Evolutionary conservation across 1,284 basidiomycete species (phyloP).

Genomic region (Exsudoporus floridanus): DNA sequence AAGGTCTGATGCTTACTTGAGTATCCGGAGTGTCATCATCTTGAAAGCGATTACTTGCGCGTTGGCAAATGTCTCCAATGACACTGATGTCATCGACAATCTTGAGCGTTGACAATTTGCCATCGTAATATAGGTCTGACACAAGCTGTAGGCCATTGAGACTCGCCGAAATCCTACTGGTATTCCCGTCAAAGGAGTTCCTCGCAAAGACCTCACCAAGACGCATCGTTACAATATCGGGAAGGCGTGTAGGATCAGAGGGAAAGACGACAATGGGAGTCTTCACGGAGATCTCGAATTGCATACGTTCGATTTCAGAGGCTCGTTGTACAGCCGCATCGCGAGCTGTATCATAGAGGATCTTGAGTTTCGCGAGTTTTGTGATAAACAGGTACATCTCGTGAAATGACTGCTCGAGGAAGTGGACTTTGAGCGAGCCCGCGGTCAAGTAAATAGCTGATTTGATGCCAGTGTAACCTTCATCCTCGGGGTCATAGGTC

Average conservation of each 20-base stretch:
- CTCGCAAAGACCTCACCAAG: slow-evolving; percentile 88
- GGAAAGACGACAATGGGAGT: slow-evolving; percentile 94
- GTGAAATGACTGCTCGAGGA: slow-evolving; percentile 85
- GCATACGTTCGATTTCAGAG: slow-evolving; percentile 86
- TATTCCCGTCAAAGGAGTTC: slow-evolving; percentile 69
- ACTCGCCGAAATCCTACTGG: slow-evolving; percentile 73
- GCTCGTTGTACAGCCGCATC: slow-evolving; percentile 91
- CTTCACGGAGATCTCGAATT: slow-evolving; percentile 88
- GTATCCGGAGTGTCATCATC: slow-evolving; percentile 63
- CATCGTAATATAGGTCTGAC: slow-evolving; percentile 62
- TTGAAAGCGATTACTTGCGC: slow-evolving; percentile 45
- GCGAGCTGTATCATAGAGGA: slow-evolving; percentile 93
- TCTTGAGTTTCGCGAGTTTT: slow-evolving; percentile 90
- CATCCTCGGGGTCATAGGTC: slow-evolving; percentile 78
- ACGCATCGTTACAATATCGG: slow-evolving; percentile 76
- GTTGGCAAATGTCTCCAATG: slow-evolving; percentile 70
- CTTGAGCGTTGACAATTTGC: slow-evolving; percentile 59
- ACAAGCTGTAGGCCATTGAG: slow-evolving; percentile 85
- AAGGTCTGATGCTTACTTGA: slow-evolving; percentile 49
- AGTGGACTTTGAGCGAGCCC: slow-evolving; percentile 91
- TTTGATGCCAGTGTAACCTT: slow-evolving; percentile 80
- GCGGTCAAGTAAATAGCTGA: slow-evolving; percentile 83
- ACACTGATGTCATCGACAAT: slow-evolving; percentile 94
- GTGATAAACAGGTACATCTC: slow-evolving; percentile 83
- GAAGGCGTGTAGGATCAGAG: slow-evolving; percentile 59